Percentiles rank a stretch among this genome's conserved stretches.
These are phyloP conservation scores for Leishmania arabica DNA, from an alignment of 208 protist genomes.

Conservation along the genomic window DNA sequence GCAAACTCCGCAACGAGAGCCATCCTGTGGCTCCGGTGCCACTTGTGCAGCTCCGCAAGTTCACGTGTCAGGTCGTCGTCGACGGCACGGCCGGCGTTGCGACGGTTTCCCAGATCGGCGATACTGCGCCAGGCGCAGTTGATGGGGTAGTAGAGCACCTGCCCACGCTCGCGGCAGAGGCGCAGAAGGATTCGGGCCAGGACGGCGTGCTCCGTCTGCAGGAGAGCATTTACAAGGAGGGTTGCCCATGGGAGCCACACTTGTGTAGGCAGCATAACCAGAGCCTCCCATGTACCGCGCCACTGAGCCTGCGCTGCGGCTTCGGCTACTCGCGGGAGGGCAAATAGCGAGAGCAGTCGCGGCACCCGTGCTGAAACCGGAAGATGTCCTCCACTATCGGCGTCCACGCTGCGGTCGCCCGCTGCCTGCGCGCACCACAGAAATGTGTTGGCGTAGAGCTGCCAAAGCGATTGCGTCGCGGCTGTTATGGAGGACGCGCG, in stretches of 20 bases:
- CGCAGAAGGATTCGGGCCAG: slow-evolving; percentile 40
- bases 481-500: not conserved
- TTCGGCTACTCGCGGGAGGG: not conserved
- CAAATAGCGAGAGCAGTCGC: slow-evolving; percentile 15
- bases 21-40: slow-evolving; percentile 2
- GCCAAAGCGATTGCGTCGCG: slow-evolving; percentile 4
- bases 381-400: not conserved
- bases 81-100: not conserved
- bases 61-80: not conserved
- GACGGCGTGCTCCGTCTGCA: slow-evolving; percentile 23
- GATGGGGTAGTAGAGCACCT: slow-evolving; percentile 82
- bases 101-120: not conserved
- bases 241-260: slow-evolving; percentile 26
- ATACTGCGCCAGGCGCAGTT: slow-evolving; percentile 63
- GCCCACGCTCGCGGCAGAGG: slow-evolving; percentile 59
- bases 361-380: slow-evolving; percentile 14
- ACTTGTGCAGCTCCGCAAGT: slow-evolving; percentile 5
- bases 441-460: slow-evolving; percentile 10
- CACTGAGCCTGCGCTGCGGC: slow-evolving; percentile 1
- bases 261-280: slow-evolving; percentile 2
- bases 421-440: slow-evolving; percentile 4
- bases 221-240: slow-evolving; percentile 11
- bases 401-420: not conserved
- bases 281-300: not conserved
- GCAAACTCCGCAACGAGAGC: slow-evolving; percentile 10